Percentiles rank a stretch among this genome's conserved stretches.
phyloP scores from a whole-genome alignment of 2,329 filamentous ascomycete species.

The Rhytidhysteron rufulum region DNA sequence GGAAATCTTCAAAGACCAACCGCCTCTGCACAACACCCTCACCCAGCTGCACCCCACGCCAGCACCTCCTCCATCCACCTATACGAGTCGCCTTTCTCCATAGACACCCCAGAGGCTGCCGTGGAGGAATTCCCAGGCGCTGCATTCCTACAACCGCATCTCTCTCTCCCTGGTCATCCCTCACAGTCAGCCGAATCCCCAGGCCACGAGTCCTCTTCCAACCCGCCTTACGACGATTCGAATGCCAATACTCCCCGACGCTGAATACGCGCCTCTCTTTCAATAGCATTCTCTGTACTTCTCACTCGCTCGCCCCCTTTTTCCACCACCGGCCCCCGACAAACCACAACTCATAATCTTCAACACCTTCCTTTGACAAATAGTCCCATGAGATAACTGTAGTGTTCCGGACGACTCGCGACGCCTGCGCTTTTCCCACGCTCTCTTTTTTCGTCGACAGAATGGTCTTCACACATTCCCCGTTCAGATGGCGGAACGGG shows the following conservation, averaged over 20 bases:
- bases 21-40: not conserved
- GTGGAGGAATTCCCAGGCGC: too few relatives aligned
- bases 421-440: constrained; percentile 10
- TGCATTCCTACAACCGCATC: too few relatives aligned
- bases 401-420: constrained; percentile 13
- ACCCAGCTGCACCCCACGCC: not conserved
- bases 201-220: constrained; percentile 14
- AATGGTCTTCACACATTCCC: constrained; percentile 16
- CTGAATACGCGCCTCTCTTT: not conserved
- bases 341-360: too few relatives aligned
- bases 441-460: constrained; percentile 13
- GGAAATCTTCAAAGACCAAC: constrained; percentile 1
- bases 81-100: too few relatives aligned
- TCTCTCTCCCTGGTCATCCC: constrained; percentile 1
- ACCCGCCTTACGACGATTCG: not conserved
- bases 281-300: not conserved
- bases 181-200: constrained; percentile 4
- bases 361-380: constrained; percentile 3
- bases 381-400: constrained; percentile 33
- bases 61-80: not conserved
- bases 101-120: too few relatives aligned
- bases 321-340: not conserved
- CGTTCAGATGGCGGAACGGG: constrained; percentile 10
- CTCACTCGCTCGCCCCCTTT: not conserved
- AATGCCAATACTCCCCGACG: not conserved